These are phyloP conservation scores for Ophiostoma novo-ulmi DNA, from an alignment of 2,329 filamentous ascomycete species.

Conservation along the genomic window DNA sequence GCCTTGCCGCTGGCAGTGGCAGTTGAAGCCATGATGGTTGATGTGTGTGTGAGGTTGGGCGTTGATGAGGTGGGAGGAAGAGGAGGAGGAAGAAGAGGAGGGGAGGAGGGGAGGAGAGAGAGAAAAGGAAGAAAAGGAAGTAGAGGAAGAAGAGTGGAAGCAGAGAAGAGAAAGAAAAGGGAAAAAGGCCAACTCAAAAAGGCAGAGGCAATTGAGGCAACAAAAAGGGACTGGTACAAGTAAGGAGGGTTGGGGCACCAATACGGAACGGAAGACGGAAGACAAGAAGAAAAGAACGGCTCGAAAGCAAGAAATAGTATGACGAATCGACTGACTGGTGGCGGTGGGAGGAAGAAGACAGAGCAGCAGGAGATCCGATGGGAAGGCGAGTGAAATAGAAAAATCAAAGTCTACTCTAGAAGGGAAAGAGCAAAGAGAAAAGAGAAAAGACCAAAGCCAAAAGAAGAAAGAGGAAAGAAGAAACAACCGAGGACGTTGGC, in stretches of 20 bases:
- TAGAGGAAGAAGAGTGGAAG: neutral
- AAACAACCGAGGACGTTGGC: neutral
- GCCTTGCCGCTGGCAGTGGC: constrained; percentile 34
- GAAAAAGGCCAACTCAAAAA: neutral
- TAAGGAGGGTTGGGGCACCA: neutral
- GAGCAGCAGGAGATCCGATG: neutral
- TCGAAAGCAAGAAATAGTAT: neutral
- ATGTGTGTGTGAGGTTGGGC: neutral
- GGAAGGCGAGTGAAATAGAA: neutral
- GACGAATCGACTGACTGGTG: neutral
- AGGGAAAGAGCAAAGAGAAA: neutral
- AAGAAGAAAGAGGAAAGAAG: neutral
- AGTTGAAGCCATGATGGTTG: constrained; percentile 47
- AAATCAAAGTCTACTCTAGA: neutral
- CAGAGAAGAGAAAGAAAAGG: neutral
- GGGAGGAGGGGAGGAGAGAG: neutral
- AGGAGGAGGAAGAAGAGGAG: neutral
- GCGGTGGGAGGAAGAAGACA: neutral
- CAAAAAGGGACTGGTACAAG: no score
- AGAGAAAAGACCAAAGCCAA: neutral
- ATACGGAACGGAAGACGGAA: neutral
- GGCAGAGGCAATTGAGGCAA: neutral
- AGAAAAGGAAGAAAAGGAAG: neutral
- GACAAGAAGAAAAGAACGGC: neutral
- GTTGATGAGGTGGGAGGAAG: neutral